These are phyloP conservation scores for Psilocybe cyanescens DNA, from an alignment of 768 basidiomycete genomes.

Conservation along the genomic window DNA sequence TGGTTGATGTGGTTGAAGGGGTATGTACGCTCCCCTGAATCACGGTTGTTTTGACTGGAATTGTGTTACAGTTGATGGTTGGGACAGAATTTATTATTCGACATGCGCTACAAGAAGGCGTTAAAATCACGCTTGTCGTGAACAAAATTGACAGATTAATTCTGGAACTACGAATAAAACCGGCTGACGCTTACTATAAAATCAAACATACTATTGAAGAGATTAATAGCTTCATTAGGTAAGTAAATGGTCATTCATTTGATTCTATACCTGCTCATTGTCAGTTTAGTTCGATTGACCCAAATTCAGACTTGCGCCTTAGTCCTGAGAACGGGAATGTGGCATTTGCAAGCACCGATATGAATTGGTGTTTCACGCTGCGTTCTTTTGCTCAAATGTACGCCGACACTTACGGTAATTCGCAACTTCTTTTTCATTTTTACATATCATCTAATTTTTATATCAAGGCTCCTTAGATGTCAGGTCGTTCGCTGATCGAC, in stretches of 20 bases:
- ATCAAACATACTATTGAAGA: constrained; percentile 99
- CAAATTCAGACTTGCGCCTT: constrained; percentile 83
- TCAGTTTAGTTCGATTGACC: constrained; percentile 72
- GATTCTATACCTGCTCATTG: constrained; percentile 4
- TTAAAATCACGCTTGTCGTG: constrained; percentile 90
- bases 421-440: neutral
- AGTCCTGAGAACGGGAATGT: constrained; percentile 97
- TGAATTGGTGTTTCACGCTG: constrained; percentile 98
- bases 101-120: constrained; percentile 86
- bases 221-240: constrained; percentile 96
- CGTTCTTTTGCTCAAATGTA: constrained; percentile 96
- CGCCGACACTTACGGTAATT: constrained; percentile 83
- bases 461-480: constrained; percentile 75
- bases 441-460: neutral
- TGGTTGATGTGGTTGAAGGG: constrained; percentile 98
- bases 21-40: constrained; percentile 47
- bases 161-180: constrained; percentile 94
- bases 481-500: constrained; percentile 81
- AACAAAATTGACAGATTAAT: constrained; percentile 99
- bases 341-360: constrained; percentile 95
- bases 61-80: constrained; percentile 76
- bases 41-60: constrained; percentile 19
- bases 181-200: constrained; percentile 97
- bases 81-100: constrained; percentile 88
- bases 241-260: constrained; percentile 18